Evolutionary conservation across 805 yeast species (phyloP).

Genomic region (Isabelozyma rhagii): DNA sequence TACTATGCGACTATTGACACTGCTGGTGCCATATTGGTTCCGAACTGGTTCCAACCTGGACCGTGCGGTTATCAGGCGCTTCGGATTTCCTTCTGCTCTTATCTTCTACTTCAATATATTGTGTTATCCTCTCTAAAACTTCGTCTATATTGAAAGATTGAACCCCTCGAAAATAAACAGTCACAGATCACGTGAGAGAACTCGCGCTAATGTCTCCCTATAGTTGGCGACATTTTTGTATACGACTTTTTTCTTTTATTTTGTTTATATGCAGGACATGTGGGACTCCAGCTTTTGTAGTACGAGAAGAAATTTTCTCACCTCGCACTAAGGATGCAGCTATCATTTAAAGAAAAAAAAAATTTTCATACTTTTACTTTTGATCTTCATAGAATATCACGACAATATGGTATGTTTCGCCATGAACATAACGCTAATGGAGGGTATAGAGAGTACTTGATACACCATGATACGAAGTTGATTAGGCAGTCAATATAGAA

Average conservation of each 20-base stretch:
- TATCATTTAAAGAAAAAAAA: not conserved
- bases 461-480: not conserved
- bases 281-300: not conserved
- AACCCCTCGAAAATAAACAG: not conserved
- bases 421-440: not conserved
- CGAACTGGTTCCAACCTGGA: no score
- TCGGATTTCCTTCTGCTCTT: not conserved
- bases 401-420: conserved; percentile 1
- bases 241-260: not conserved
- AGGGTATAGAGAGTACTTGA: not conserved
- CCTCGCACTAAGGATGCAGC: not conserved
- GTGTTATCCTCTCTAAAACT: not conserved
- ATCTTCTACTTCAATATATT: not conserved
- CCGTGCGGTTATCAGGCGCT: no score
- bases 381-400: not conserved
- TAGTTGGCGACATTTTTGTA: not conserved
- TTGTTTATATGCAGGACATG: not conserved
- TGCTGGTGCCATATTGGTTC: not conserved
- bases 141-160: not conserved
- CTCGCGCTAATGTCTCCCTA: not conserved
- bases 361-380: not conserved
- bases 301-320: not conserved
- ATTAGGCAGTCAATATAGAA: no score
- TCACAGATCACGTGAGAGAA: not conserved
- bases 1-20: not conserved